A percentile compares a stretch with the other conserved stretches of the same genome.
Conservation (phyloP, 495 filamentous ascomycete genomes). For the Physcia stellaris region DNA sequence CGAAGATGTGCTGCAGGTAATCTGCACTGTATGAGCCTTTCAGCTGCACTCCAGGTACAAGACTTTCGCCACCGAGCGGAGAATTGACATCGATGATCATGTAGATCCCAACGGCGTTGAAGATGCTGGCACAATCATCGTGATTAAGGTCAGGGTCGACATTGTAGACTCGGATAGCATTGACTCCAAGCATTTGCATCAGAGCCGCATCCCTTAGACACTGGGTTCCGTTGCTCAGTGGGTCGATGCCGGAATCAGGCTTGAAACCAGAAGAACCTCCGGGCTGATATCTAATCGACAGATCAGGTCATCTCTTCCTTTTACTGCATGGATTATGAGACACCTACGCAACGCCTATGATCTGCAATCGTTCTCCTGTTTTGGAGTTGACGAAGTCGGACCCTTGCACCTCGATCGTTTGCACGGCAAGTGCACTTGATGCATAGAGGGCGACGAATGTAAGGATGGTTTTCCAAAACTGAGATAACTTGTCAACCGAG, state of each 20-base stretch:
- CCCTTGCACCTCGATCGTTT: slow-evolving; percentile 56
- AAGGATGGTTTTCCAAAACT: neutral
- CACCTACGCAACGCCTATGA: slow-evolving; percentile 72
- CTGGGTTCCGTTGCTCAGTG: slow-evolving; percentile 56
- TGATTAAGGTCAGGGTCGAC: slow-evolving; percentile 72
- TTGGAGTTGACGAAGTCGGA: slow-evolving; percentile 72
- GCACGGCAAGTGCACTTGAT: slow-evolving; percentile 50
- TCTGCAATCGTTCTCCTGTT: slow-evolving; percentile 69
- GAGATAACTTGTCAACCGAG: no score
- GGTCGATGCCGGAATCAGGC: slow-evolving; percentile 44
- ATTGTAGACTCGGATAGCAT: slow-evolving; percentile 92
- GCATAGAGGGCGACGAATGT: slow-evolving; percentile 19
- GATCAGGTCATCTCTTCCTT: slow-evolving; percentile 3
- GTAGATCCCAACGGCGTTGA: slow-evolving; percentile 73
- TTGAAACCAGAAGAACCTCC: slow-evolving; percentile 75
- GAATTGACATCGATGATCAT: slow-evolving; percentile 59
- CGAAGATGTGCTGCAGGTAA: slow-evolving; percentile 78
- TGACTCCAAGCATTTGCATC: slow-evolving; percentile 76
- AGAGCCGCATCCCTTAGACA: slow-evolving; percentile 87
- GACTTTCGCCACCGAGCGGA: slow-evolving; percentile 60
- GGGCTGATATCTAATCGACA: slow-evolving; percentile 58
- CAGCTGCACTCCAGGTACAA: slow-evolving; percentile 60
- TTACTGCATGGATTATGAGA: slow-evolving; percentile 8
- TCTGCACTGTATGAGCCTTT: slow-evolving; percentile 51
- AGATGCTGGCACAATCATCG: slow-evolving; percentile 79